Conservation (phyloP, 192 early-diverging fungal genomes). For the Pilobolus umbonatus region DNA sequence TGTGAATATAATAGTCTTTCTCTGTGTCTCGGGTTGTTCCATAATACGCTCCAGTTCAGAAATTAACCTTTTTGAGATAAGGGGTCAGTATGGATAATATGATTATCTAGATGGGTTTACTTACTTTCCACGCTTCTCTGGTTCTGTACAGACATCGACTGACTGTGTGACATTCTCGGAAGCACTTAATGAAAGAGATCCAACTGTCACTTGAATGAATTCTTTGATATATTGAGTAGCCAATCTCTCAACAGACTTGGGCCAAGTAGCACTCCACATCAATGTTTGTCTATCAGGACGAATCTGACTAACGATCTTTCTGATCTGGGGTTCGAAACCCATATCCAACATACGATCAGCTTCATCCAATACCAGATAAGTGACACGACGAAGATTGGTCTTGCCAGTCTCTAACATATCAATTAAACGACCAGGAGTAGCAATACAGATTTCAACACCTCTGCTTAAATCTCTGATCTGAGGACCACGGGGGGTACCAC, state of each 20-base stretch:
- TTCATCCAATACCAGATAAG: constrained; percentile 96
- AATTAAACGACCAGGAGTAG: constrained; percentile 96
- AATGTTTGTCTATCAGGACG: constrained; percentile 96
- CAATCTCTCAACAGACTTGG: constrained; percentile 89
- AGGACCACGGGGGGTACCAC: constrained; percentile 86
- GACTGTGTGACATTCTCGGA: constrained; percentile 88
- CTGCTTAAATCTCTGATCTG: constrained; percentile 82
- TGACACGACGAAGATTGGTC: constrained; percentile 91
- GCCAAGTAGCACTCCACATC: constrained; percentile 99
- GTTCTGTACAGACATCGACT: constrained; percentile 84
- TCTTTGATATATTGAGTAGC: constrained; percentile 89
- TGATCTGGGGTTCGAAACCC: constrained; percentile 98
- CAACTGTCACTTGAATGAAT: constrained; percentile 96
- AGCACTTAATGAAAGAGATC: constrained; percentile 89
- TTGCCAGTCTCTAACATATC: constrained; percentile 89
- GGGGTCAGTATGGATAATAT: too few species aligned
- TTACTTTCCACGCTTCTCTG: constrained; percentile 80
- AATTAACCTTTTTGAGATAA: constrained; percentile 46
- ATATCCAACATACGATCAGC: constrained; percentile 99
- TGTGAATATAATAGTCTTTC: constrained; percentile 92
- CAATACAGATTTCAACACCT: constrained; percentile 93
- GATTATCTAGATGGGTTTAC: neutral
- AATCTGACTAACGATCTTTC: constrained; percentile 96
- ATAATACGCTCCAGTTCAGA: constrained; percentile 79
- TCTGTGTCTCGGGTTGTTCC: constrained; percentile 67